Base-by-base conservation (phyloP, 1,284 basidiomycete genomes). In the Macrocystidia cucumis region DNA sequence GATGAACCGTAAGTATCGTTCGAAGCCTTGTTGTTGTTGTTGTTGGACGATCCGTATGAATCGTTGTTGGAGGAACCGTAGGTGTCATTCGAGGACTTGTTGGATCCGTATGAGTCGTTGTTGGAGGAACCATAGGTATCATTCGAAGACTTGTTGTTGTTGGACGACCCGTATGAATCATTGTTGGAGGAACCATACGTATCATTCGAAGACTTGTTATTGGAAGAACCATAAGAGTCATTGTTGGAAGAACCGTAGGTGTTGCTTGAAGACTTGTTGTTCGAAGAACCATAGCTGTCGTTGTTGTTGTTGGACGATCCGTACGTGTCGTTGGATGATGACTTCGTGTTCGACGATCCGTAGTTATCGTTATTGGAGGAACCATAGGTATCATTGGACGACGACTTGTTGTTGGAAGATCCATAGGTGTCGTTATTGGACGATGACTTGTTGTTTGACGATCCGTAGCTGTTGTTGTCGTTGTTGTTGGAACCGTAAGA, bases 141-240 rank as follows among this genome's bases (percentile, higher is more conserved):
- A 13, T 38, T 32, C 5, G 42, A 27, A 35, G 46, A 40, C 23
- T 47, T 42, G 29, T 42, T 37, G 19, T 46, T 44, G 44, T 45
- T 50, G 12, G 25, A 44, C 3, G 51, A 52, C 5, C 49, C 48
- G 30, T 57, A 51, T 8, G 44, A 44, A 33, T 43, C 39, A 4
- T 34, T 36, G 27, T 45, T 32, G 29, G 32, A 35, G 23, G 43
- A 40, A 23, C 41, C 44, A 30, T 46, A 47, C 3, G 38, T 38
- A 34, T 46, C 37, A 26, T 48, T 42, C 24, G 34, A 32, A 2
- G 43, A 43, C 5, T 40, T 29, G n/a, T 38, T 37, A 32, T 52
- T 48, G 41, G 45, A 46, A 14, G 41, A 48, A 21, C 37, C 39
- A 42, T 49, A 44, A 32, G 35, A 42, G 13, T 43, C 32, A 31